Evolutionary conservation across 2,329 filamentous ascomycete species (phyloP).

Genomic region (Fusarium citri): DNA sequence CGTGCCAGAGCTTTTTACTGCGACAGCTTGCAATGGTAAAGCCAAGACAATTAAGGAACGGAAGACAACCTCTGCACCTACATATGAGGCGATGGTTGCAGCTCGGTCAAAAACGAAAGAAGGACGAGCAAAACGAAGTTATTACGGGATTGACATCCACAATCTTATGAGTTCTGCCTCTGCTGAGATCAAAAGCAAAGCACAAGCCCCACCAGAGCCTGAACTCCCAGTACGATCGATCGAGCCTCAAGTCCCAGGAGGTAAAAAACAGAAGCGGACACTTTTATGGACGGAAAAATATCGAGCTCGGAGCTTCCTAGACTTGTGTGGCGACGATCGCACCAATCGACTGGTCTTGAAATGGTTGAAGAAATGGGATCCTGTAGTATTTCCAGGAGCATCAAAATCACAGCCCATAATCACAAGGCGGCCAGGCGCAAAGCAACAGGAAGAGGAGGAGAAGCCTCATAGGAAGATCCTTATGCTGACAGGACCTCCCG

Average conservation of each 20-base stretch:
- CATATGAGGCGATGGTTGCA: slow-evolving; percentile 76
- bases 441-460: slow-evolving; percentile 70
- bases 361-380: slow-evolving; percentile 96
- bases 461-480: slow-evolving; percentile 87
- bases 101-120: slow-evolving; percentile 74
- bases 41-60: slow-evolving; percentile 67
- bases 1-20: slow-evolving; percentile 52
- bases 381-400: slow-evolving; percentile 86
- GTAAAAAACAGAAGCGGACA: slow-evolving; percentile 61
- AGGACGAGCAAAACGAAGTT: slow-evolving; percentile 77
- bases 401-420: slow-evolving; percentile 67
- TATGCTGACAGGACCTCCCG: slow-evolving; percentile 89
- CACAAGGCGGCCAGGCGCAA: slow-evolving; percentile 56
- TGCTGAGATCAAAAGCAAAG: slow-evolving; percentile 63
- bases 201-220: slow-evolving; percentile 40
- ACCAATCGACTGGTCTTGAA: slow-evolving; percentile 90
- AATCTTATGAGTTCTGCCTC: slow-evolving; percentile 78
- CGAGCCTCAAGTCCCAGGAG: slow-evolving; percentile 49
- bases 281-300: slow-evolving; percentile 98
- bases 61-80: slow-evolving; percentile 56
- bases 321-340: slow-evolving; percentile 92
- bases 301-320: slow-evolving; percentile 88
- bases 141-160: slow-evolving; percentile 95
- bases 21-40: slow-evolving; percentile 69
- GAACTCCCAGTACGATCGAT: slow-evolving; percentile 57